These are phyloP conservation scores for Parastagonospora nodorum DNA, from an alignment of 2,329 filamentous ascomycete species.

Conservation along the genomic window DNA sequence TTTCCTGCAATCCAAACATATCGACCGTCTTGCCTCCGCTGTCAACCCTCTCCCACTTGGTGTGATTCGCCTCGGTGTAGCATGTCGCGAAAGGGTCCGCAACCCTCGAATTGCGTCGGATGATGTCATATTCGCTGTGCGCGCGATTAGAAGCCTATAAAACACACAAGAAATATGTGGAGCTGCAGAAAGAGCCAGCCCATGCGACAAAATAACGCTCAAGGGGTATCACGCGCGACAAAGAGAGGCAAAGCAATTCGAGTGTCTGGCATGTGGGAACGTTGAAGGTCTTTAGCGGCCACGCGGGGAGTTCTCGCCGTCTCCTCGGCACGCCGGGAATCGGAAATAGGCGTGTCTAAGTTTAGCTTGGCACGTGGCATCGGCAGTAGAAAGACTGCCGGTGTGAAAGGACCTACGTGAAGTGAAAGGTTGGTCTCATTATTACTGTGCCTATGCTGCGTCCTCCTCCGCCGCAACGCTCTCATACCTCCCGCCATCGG, in stretches of 20 bases:
- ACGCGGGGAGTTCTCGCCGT: slow-evolving; percentile 26
- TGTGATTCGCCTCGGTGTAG: slow-evolving; percentile 16
- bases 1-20: slow-evolving; percentile 37
- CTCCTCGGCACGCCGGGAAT: slow-evolving; percentile 19
- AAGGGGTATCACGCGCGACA: slow-evolving; percentile 8
- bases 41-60: slow-evolving; percentile 3
- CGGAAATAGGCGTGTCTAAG: slow-evolving; percentile 2
- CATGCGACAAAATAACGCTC: slow-evolving; percentile 9
- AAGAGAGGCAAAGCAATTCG: slow-evolving; percentile 1
- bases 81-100: slow-evolving; percentile 32
- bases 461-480: slow-evolving; percentile 53
- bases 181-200: slow-evolving; percentile 1
- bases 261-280: slow-evolving; percentile 17
- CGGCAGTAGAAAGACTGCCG: slow-evolving; percentile 8
- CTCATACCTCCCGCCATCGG: slow-evolving; percentile 60
- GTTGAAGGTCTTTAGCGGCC: slow-evolving; percentile 19
- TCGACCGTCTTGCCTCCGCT: slow-evolving; percentile 15
- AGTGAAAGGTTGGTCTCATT: slow-evolving; percentile 6
- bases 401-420: not conserved
- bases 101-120: slow-evolving; percentile 35
- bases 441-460: slow-evolving; percentile 7
- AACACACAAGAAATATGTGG: not conserved
- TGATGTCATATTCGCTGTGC: slow-evolving; percentile 40
- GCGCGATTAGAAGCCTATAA: not conserved
- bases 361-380: not conserved